These are phyloP conservation scores for Pelargonium australe DNA, from an alignment of 441 rosid genomes.

Conservation along the genomic window DNA sequence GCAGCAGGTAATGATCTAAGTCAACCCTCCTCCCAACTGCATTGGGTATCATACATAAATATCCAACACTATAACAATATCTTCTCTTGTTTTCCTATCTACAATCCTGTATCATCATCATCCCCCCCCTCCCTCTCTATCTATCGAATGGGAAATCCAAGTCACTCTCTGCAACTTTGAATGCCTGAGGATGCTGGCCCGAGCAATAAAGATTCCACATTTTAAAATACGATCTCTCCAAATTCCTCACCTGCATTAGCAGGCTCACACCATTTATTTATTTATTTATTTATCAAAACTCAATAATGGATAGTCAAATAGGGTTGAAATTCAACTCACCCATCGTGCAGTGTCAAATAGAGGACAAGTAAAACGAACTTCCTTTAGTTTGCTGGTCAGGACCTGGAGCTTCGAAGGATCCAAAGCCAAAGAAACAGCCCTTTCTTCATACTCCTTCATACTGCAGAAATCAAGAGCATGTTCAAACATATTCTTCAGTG, in stretches of 20 bases:
- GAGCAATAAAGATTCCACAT: constrained; percentile 91
- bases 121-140: constrained; percentile 30
- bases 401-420: constrained; percentile 64
- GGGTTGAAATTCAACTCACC: constrained; percentile 40
- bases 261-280: neutral
- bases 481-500: no score
- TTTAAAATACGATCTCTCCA: constrained; percentile 82
- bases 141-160: constrained; percentile 67
- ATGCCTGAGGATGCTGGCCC: constrained; percentile 71
- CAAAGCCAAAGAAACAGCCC: constrained; percentile 72
- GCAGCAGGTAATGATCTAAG: neutral
- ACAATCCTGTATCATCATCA: constrained; percentile 39
- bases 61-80: neutral
- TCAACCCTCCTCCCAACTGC: constrained; percentile 1
- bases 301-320: neutral
- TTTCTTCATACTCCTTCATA: constrained; percentile 91
- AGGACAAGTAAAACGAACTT: constrained; percentile 75
- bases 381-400: constrained; percentile 57
- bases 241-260: constrained; percentile 65
- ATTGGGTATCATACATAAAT: neutral
- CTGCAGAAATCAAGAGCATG: constrained; percentile 26
- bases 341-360: constrained; percentile 86
- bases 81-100: constrained; percentile 37
- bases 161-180: constrained; percentile 73
- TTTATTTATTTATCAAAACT: no score